Base-by-base conservation (phyloP, 805 yeast species). In the Kazachstania taianensis region DNA sequence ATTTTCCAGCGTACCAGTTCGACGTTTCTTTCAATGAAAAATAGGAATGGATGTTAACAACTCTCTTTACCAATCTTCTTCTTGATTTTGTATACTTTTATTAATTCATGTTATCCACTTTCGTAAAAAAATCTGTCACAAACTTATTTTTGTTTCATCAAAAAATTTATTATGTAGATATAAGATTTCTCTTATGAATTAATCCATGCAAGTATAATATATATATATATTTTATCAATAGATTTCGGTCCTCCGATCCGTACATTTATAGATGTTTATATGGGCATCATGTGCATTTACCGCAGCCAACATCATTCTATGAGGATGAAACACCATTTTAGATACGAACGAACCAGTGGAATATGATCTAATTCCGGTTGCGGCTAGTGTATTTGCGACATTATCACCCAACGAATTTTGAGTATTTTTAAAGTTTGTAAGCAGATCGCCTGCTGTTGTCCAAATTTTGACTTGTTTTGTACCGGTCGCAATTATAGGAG, bases 401-500 rank as follows among this genome's bases (percentile, higher is more conserved):
- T 53, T 51, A 31, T 30, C 36, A n/a, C 55, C 47, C 20, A 52
- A 53, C 1, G 46, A 39, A 35, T 55, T 49, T 30, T 55, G 48
- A 14, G 49, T 42, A 36, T 65, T 75, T 49, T 69, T 70, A 44
- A 87, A 71, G 7, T 72, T 68, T 1, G 83, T 63, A 5, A 87
- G 62, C 37, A 73, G 55, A 40, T 82, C 81, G 2, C 97, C 97
- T 0, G 81, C 64, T 0, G 95, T 84, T 3, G 94, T 76, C 82
- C 92, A 87, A 5, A 92, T 60, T 30, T 83, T 79, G 12, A 86
- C 75, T 24, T 72, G 68, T 42, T 80, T 80, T 2, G 87, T 78
- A 0, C 95, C 96, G 3, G 95, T 81, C 2, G 87, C 89, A 39
- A 92, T 73, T 2, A 92, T 69, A 1, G 98, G 97, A 0, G 97